phyloP scores from a whole-genome alignment of 176 grass and related monocot species.

The Aegilops sharonensis region DNA sequence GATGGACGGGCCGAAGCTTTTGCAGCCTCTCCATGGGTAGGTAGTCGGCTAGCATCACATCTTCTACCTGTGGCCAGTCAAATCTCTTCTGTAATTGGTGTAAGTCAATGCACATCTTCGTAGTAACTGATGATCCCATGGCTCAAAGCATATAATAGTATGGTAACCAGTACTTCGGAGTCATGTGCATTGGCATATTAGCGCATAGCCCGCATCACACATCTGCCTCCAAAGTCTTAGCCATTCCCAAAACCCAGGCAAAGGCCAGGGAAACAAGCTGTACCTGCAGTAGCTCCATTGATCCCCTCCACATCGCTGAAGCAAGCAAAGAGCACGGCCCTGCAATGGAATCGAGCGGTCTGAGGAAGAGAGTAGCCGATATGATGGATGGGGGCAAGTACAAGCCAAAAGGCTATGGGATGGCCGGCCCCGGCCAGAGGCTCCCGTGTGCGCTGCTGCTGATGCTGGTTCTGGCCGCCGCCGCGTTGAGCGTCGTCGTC shows the following conservation, averaged over 20 bases:
- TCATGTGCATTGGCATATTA: conserved; percentile 31
- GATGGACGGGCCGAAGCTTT: background rate
- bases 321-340: conserved; percentile 18
- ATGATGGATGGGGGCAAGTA: conserved; percentile 52
- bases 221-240: background rate
- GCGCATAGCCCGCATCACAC: background rate
- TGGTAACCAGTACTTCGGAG: background rate
- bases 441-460: conserved; percentile 50
- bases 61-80: background rate
- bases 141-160: background rate
- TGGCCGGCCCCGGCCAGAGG: conserved; percentile 36
- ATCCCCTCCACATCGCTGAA: background rate
- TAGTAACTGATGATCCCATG: conserved; percentile 4
- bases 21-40: background rate
- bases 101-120: conserved; percentile 32
- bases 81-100: background rate
- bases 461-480: conserved; percentile 49
- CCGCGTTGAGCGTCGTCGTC: conserved; percentile 49
- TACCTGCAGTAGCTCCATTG: background rate
- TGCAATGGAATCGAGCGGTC: background rate
- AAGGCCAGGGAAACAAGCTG: background rate
- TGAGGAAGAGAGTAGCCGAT: background rate
- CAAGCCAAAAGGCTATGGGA: conserved; percentile 29
- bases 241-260: conserved; percentile 20
- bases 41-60: background rate